Conservation (phyloP, 257 asterid genomes). For the Fraxinus anomala region DNA sequence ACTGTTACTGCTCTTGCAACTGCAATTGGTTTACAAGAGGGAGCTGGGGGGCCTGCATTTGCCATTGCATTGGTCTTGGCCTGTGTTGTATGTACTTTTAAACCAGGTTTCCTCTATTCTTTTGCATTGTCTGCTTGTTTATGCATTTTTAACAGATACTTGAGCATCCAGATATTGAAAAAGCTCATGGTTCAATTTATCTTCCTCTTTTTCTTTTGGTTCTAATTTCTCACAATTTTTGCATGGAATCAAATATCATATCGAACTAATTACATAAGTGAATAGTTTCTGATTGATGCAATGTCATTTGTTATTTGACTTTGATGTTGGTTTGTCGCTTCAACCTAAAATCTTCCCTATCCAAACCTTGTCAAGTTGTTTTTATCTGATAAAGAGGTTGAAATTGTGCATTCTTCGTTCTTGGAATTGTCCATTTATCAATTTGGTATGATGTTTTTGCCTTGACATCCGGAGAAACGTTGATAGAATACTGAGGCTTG, state of each 20-base stretch:
- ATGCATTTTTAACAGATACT: constrained; percentile 22
- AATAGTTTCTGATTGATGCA: neutral
- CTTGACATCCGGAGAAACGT: neutral
- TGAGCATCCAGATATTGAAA: neutral
- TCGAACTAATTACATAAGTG: neutral
- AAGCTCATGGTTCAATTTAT: neutral
- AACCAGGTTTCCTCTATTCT: constrained; percentile 67
- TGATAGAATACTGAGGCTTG: neutral
- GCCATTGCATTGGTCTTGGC: constrained; percentile 93
- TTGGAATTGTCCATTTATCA: neutral
- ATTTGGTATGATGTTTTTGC: neutral
- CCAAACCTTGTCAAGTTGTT: neutral
- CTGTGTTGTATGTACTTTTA: constrained; percentile 93
- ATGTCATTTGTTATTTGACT: neutral
- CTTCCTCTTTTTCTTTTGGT: neutral
- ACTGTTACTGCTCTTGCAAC: constrained; percentile 82
- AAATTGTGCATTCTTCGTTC: neutral
- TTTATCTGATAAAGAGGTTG: neutral
- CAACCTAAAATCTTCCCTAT: neutral
- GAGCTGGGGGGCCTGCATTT: constrained; percentile 70
- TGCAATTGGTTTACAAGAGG: constrained; percentile 80
- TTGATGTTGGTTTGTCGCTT: neutral
- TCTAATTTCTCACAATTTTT: neutral
- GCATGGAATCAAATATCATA: neutral
- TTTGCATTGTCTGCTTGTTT: constrained; percentile 39